Evolutionary conservation across 2,329 filamentous ascomycete genomes (phyloP).

Genomic region (Fusarium globosum): DNA sequence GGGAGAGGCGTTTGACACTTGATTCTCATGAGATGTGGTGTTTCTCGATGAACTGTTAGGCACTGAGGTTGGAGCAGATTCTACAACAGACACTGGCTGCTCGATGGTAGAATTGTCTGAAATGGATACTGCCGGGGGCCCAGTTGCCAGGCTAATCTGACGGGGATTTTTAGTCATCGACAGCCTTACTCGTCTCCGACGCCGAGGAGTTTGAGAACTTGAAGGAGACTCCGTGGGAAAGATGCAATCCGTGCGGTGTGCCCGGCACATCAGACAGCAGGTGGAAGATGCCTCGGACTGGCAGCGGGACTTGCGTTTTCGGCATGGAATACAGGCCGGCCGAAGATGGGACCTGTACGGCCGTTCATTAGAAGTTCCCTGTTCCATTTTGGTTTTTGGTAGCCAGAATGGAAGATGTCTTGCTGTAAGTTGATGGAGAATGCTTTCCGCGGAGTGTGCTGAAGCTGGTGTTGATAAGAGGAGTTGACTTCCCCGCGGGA

Average conservation of each 20-base stretch:
- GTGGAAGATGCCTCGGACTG: conserved; percentile 63
- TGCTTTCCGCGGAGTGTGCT: conserved; percentile 1
- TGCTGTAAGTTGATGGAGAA: neutral
- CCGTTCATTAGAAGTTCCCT: conserved; percentile 43
- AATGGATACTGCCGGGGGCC: neutral
- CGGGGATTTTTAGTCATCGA: neutral
- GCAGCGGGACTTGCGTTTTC: conserved; percentile 70
- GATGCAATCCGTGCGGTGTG: conserved; percentile 67
- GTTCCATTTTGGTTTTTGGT: neutral
- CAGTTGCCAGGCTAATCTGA: neutral
- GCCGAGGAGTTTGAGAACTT: conserved; percentile 32
- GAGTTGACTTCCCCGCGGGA: neutral
- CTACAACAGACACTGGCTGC: neutral
- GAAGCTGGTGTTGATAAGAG: neutral
- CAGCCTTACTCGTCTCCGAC: conserved; percentile 19
- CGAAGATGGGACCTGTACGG: conserved; percentile 72
- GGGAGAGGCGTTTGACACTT: neutral
- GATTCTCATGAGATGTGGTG: neutral
- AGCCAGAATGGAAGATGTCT: neutral
- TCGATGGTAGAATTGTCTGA: neutral
- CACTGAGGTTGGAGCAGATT: neutral
- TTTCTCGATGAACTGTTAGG: neutral
- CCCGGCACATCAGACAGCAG: conserved; percentile 67
- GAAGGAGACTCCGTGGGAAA: conserved; percentile 56
- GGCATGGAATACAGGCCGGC: conserved; percentile 69